A percentile compares a stretch with the other conserved stretches of the same genome.
Conservation (phyloP, 2,329 filamentous ascomycete species). For the Xylaria sp. region DNA sequence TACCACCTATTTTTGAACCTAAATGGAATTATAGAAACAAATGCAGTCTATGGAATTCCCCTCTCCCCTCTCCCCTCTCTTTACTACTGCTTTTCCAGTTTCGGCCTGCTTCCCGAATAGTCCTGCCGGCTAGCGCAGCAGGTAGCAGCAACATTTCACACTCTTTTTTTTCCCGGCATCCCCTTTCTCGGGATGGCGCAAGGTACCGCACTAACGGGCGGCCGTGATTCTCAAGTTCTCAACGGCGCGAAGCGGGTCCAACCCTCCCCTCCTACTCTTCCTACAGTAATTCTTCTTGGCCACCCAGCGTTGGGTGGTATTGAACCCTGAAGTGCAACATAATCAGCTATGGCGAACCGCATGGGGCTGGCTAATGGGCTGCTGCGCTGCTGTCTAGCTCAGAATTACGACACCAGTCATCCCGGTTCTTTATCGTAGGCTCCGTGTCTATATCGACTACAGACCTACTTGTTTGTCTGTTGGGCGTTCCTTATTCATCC, state of each 20-base stretch:
- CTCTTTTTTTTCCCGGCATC: slow-evolving; percentile 18
- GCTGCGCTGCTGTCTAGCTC: neutral
- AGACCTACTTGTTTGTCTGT: neutral
- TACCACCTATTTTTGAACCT: neutral
- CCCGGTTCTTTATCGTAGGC: slow-evolving; percentile 6
- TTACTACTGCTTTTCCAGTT: neutral
- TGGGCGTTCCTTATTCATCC: neutral
- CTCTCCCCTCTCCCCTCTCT: too few species aligned
- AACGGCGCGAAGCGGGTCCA: neutral
- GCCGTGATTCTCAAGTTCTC: neutral
- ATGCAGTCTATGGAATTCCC: slow-evolving; percentile 7
- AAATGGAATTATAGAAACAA: slow-evolving; percentile 35
- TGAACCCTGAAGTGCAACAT: slow-evolving; percentile 54
- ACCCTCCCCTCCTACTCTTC: neutral
- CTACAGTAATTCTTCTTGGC: neutral
- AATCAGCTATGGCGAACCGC: slow-evolving; percentile 58
- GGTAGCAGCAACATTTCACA: neutral
- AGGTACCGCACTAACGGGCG: slow-evolving; percentile 29
- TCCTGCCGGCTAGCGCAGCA: slow-evolving; percentile 35
- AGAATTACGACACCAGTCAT: neutral
- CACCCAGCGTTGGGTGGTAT: slow-evolving; percentile 22
- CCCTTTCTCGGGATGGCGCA: slow-evolving; percentile 38
- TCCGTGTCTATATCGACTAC: neutral
- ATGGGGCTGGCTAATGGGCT: slow-evolving; percentile 51
- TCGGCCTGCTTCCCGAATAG: slow-evolving; percentile 65